These are phyloP conservation scores for Coemansia brasiliensis DNA, from an alignment of 192 early-diverging fungal species.

Conservation along the genomic window DNA sequence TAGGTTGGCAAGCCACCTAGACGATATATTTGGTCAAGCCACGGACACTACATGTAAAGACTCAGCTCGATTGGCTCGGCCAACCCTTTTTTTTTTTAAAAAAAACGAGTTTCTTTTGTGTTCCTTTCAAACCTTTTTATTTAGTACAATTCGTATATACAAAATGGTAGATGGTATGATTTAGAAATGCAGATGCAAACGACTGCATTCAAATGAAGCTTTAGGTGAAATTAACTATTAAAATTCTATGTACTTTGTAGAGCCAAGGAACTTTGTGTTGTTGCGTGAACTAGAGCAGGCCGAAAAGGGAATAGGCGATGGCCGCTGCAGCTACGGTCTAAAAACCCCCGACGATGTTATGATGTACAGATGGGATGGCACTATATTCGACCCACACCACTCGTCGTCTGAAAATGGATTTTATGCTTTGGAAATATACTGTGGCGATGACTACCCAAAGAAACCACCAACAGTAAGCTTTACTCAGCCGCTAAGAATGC, in stretches of 20 bases:
- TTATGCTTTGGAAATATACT: conserved; percentile 82
- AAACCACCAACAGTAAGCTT: conserved; percentile 77
- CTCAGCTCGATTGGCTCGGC: too few species aligned
- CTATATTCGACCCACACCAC: conserved; percentile 79
- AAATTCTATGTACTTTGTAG: conserved; percentile 56
- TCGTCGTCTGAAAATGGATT: conserved; percentile 95
- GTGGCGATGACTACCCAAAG: conserved; percentile 86
- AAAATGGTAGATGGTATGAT: neutral
- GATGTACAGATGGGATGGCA: conserved; percentile 91
- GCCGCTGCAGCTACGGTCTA: conserved; percentile 91
- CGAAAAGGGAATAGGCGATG: conserved; percentile 94
- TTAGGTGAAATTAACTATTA: too few species aligned
- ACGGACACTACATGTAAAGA: neutral
- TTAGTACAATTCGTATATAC: neutral
- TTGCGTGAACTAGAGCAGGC: conserved; percentile 96
- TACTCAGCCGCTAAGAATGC: conserved; percentile 80
- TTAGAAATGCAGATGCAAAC: too few species aligned
- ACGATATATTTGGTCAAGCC: too few species aligned
- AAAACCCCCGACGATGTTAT: conserved; percentile 66
- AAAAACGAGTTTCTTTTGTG: too few species aligned
- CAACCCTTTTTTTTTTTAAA: neutral
- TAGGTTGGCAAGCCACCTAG: neutral
- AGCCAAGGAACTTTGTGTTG: conserved; percentile 95
- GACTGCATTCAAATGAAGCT: neutral
- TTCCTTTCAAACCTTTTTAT: too few species aligned